Conservation (phyloP, 1,139 yeast species). For the Kurtzmaniella natalensis region DNA sequence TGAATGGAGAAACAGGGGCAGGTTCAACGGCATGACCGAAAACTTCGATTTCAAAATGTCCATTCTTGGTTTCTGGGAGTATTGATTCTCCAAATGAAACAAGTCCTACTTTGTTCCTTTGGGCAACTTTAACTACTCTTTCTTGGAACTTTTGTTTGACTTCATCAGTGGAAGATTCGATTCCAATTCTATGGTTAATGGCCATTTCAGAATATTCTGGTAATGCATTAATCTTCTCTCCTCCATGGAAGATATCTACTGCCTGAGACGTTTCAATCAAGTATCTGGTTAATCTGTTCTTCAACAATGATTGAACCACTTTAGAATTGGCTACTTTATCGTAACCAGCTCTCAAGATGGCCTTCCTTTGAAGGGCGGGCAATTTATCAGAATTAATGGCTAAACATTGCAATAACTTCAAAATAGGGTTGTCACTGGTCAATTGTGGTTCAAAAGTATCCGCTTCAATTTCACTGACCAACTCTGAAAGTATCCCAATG, state of each 20-base stretch:
- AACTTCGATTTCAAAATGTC: constrained; percentile 4
- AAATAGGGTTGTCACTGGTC: constrained; percentile 46
- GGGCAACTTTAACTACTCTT: constrained; percentile 19
- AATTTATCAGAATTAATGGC: constrained; percentile 28
- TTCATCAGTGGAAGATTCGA: constrained; percentile 15
- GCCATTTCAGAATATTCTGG: constrained; percentile 19
- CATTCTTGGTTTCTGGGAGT: constrained; percentile 5
- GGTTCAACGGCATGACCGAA: constrained; percentile 10
- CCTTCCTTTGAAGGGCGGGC: constrained; percentile 10
- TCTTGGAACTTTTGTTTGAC: constrained; percentile 14
- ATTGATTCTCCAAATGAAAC: not conserved
- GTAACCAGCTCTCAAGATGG: constrained; percentile 21
- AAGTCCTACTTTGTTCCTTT: constrained; percentile 13
- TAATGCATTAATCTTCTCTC: constrained; percentile 25
- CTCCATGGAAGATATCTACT: constrained; percentile 20
- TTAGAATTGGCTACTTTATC: constrained; percentile 20
- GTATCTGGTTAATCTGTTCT: constrained; percentile 9
- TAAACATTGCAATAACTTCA: constrained; percentile 41
- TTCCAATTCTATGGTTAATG: constrained; percentile 22
- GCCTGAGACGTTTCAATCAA: constrained; percentile 23
- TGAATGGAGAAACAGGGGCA: constrained; percentile 21
- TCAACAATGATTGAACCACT: constrained; percentile 13
- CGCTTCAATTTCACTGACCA: constrained; percentile 46
- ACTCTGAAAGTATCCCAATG: constrained; percentile 63
- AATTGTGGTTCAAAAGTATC: constrained; percentile 44